Base-by-base conservation (phyloP, 345 rosid genomes). In the Acer yangbiense region DNA sequence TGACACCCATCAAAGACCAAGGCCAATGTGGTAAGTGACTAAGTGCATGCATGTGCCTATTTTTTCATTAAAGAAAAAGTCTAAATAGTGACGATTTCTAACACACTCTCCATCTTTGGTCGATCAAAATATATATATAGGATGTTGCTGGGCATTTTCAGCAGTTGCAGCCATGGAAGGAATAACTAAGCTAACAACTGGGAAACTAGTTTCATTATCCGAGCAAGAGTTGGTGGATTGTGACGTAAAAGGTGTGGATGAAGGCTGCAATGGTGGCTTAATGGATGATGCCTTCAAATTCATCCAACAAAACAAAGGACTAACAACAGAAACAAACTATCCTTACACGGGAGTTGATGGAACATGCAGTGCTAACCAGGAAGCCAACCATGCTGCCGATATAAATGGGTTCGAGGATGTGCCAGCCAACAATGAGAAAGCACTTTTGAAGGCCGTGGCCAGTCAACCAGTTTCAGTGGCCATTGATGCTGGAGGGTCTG, bases 151-250 rank as follows among this genome's bases (percentile, higher is more conserved):
- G 89, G 87, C 89, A 9, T 88, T 88, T 76, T 88, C 87, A 0
- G 87, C 87, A 0, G 87, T 88, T 25, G 89, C 91, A 3, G 91
- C 90, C 4, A 72, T 82, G 52, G 89, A 88, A 81, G 91, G 89
- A 73, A 68, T 86, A 62, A 50, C 67, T 41, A 25, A 71, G 75
- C 57, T 86, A 7, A 70, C 76, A 35, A 68, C 83, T 0, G 84
- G 86, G 1, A 82, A 86, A 71, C 13, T 86, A 61, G 39, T 82
- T 39, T 77, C 85, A 1, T 76, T 84, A 1, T 86, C 89, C 2
- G 86, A 86, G 48, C 87, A 86, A 72, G 84, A 88, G 75, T 58
- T 88, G 23, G 85, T 88, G 8, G 87, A 86, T 54, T 88, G 87
- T 73, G 89, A 86, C 73, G 74, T 70, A 35, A 71, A 76, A 7